phyloP scores from a whole-genome alignment of 2,329 filamentous ascomycete genomes.

The Gremmenia infestans region DNA sequence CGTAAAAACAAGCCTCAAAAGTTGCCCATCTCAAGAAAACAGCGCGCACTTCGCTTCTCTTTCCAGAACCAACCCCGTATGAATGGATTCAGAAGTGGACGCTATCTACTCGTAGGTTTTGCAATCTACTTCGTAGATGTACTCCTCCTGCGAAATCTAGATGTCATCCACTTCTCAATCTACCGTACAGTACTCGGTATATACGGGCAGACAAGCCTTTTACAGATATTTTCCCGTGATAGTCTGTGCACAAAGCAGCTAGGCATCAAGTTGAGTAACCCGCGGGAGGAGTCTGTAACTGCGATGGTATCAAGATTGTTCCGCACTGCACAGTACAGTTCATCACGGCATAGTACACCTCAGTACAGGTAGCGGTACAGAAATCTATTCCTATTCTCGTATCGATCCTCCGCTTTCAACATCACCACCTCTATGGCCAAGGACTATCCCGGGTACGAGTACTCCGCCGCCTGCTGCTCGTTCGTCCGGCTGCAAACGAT shows the following conservation, averaged over 20 bases:
- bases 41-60: too few relatives aligned
- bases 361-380: neutral
- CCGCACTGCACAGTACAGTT: neutral
- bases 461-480: conserved; percentile 3
- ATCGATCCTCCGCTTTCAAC: conserved; percentile 5
- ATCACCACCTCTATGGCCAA: neutral
- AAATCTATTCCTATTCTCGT: neutral
- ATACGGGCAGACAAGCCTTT: conserved; percentile 14
- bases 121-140: too few relatives aligned
- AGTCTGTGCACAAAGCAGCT: conserved; percentile 16
- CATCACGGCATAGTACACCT: neutral
- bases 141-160: too few relatives aligned
- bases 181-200: neutral
- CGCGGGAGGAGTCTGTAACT: conserved; percentile 14
- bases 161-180: neutral
- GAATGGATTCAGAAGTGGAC: too few relatives aligned
- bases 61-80: neutral
- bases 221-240: conserved; percentile 10
- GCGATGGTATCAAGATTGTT: conserved; percentile 13
- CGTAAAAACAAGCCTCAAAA: too few relatives aligned
- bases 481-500: conserved; percentile 14
- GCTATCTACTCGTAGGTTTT: too few relatives aligned
- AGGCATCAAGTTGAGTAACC: neutral
- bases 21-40: too few relatives aligned
- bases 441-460: conserved; percentile 1